Conservation (phyloP, 805 yeast species). For the Wickerhamomyces ciferrii region DNA sequence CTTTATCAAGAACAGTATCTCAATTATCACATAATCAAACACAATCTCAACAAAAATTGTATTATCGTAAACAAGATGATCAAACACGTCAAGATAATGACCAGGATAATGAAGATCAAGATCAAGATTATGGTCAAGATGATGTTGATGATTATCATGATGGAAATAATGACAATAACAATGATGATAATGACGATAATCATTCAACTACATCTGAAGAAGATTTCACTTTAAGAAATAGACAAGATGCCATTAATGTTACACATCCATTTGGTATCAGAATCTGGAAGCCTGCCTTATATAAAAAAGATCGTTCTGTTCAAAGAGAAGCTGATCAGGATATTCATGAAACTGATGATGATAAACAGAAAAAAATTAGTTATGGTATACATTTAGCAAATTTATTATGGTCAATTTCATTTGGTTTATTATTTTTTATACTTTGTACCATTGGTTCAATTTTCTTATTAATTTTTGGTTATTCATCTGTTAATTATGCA, state of each 20-base stretch:
- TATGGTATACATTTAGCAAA: conserved; percentile 27
- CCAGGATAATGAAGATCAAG: neutral
- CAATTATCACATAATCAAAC: neutral
- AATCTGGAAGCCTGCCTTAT: conserved; percentile 97
- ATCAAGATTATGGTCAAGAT: neutral
- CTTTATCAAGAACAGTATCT: neutral
- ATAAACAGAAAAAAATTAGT: conserved; percentile 37
- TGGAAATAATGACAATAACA: conserved; percentile 6
- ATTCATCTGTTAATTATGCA: conserved; percentile 56
- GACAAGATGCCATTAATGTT: conserved; percentile 93
- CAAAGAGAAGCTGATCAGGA: conserved; percentile 89
- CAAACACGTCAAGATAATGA: neutral
- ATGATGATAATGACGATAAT: conserved; percentile 23
- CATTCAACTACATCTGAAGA: conserved; percentile 56
- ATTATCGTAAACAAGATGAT: neutral
- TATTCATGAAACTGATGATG: conserved; percentile 67
- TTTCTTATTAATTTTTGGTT: conserved; percentile 38
- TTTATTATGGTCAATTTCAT: conserved; percentile 55
- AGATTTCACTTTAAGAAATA: conserved; percentile 81
- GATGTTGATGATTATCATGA: conserved; percentile 1
- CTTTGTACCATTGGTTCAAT: conserved; percentile 46
- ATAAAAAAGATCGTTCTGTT: conserved; percentile 88
- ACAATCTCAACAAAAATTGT: neutral
- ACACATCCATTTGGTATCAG: conserved; percentile 98
- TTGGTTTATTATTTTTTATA: conserved; percentile 59